phyloP scores from a whole-genome alignment of 768 basidiomycete genomes.

The Psilocybe sp. region DNA sequence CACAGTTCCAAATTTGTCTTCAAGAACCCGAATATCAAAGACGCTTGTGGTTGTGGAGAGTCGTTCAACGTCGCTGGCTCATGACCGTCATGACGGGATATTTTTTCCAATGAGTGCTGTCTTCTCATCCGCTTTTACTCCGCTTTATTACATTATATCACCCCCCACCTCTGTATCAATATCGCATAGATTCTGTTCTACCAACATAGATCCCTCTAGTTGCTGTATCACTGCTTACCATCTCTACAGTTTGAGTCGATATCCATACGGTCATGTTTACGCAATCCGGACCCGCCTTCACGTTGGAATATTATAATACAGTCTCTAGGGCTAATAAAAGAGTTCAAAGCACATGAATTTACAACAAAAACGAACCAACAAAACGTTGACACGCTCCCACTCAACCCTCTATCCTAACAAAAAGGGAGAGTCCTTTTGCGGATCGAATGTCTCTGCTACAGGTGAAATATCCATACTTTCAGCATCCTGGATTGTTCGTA shows the following conservation, averaged over 20 bases:
- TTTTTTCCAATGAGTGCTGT: constrained; percentile 1
- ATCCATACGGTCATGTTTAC: no score
- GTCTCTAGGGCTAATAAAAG: no score
- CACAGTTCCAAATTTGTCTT: constrained; percentile 76
- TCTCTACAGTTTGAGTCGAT: constrained; percentile 1
- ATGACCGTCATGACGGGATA: constrained; percentile 19
- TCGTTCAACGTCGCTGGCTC: constrained; percentile 67
- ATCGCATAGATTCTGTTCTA: constrained; percentile 18
- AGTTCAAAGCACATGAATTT: no score
- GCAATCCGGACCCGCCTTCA: no score
- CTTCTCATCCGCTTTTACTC: constrained; percentile 13
- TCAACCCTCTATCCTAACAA: no score
- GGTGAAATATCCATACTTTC: constrained; percentile 3
- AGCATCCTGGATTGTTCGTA: constrained; percentile 6
- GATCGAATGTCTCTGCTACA: neutral
- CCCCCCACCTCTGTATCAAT: constrained; percentile 20
- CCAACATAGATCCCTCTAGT: constrained; percentile 10
- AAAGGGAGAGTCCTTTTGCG: neutral
- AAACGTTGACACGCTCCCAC: no score
- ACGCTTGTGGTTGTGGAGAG: constrained; percentile 94
- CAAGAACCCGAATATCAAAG: constrained; percentile 91
- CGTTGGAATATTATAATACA: no score
- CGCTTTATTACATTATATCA: constrained; percentile 14
- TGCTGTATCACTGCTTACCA: constrained; percentile 16
- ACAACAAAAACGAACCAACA: no score